Conservation (phyloP, 345 rosid genomes). For the Garcia nutans region DNA sequence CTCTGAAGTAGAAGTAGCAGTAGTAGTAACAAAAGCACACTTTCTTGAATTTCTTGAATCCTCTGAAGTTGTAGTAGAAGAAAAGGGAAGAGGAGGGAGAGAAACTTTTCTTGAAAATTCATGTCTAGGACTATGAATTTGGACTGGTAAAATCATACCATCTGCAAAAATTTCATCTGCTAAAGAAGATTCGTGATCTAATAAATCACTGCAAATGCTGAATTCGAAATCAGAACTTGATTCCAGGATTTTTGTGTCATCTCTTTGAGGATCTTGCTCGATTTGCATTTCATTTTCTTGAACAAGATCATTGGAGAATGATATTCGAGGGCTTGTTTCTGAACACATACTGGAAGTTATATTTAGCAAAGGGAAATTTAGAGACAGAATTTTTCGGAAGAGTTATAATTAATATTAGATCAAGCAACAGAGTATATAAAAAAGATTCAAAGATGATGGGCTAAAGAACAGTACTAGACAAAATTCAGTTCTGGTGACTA, state of each 20-base stretch:
- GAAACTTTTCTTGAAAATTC: slow-evolving; percentile 31
- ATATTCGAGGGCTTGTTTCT: slow-evolving; percentile 55
- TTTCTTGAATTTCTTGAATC: too few species aligned
- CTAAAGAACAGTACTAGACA: slow-evolving; percentile 22
- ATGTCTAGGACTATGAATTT: slow-evolving; percentile 15
- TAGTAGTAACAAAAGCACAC: too few species aligned
- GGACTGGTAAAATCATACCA: slow-evolving; percentile 70
- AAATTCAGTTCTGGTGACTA: not conserved
- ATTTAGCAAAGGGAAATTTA: too few species aligned
- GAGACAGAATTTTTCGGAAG: not conserved
- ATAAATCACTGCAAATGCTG: slow-evolving; percentile 37
- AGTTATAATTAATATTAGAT: not conserved
- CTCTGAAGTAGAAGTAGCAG: too few species aligned
- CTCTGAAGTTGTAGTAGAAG: not conserved
- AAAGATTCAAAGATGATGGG: slow-evolving; percentile 30
- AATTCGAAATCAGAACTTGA: slow-evolving; percentile 73
- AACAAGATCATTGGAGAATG: slow-evolving; percentile 55
- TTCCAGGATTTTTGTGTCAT: slow-evolving; percentile 47
- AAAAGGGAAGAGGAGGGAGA: slow-evolving; percentile 42
- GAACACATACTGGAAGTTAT: slow-evolving; percentile 41
- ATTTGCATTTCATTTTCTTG: slow-evolving; percentile 32
- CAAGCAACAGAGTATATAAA: not conserved
- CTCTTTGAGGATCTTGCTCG: slow-evolving; percentile 37
- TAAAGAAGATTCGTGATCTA: slow-evolving; percentile 46
- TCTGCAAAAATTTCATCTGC: slow-evolving; percentile 78